Base-by-base conservation (phyloP, 2,329 filamentous ascomycete species). In the Sporothrix pallida region DNA sequence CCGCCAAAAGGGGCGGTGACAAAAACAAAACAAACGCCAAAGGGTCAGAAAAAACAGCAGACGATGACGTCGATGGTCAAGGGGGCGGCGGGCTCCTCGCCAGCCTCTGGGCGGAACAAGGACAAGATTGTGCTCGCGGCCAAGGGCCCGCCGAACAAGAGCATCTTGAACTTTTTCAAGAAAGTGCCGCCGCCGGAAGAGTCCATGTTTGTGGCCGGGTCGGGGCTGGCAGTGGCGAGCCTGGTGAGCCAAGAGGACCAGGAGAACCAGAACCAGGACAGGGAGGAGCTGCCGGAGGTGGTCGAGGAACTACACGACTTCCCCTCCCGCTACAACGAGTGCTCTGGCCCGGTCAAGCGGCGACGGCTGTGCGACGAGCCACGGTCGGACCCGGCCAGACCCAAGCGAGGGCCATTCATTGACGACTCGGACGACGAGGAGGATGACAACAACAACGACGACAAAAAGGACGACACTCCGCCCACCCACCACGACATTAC, bases 111-210 rank as follows among this genome's bases (percentile, higher is more conserved):
- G 20, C 56, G 54, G 20, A 54, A 58, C 68, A 60, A 48, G 23
- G 31, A 37, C 31, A 37, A 37, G 31, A 37, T 37, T 37, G 31
- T 37, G 31, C 31, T 37, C 31, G 31, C 31, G 31, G 31, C 31
- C 31, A 65, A 65, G 31, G 52, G 17, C 15, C 73, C 70, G 17
- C 63, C 62, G 13, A 93, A 93, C 77, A 84, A 86, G 7, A 93
- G 90, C 76, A 93, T 94, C 46, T 82, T 93, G 15, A 93, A 82
- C 76, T 94, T 93, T 80, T 94, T 94, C 79, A 90, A 92, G 78
- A 94, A 93, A 79, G 85, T 88, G 0, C 87, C 89, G 54, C 87
- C 87, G 71, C 83, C 87, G 73, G 86, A 91, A 75, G 83, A 90
- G 73, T 84, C 85, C 23, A 85, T 92, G 10, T 92, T 93, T 76